A percentile compares a stretch with the other conserved stretches of the same genome.
phyloP scores from a whole-genome alignment of 1,284 basidiomycete genomes.

The Tremellales sp. region DNA sequence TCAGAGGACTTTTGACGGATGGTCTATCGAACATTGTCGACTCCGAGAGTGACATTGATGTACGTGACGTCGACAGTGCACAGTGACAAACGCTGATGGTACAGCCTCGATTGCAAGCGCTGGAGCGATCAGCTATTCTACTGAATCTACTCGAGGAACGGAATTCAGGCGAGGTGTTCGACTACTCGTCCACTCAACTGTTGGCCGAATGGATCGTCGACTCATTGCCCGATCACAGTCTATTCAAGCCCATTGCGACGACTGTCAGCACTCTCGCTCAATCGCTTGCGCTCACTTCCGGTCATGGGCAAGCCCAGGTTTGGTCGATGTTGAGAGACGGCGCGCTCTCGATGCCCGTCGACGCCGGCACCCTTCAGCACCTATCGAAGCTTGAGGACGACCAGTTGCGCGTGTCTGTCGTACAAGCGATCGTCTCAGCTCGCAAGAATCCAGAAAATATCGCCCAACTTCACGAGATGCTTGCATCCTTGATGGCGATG shows the following conservation, averaged over 20 bases:
- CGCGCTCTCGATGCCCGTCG: no score
- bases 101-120: neutral
- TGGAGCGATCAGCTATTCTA: constrained; percentile 17
- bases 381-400: no score
- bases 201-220: constrained; percentile 38
- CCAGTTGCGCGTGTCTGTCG: no score
- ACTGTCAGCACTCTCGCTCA: constrained; percentile 18
- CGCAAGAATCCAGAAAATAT: no score
- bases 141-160: constrained; percentile 36
- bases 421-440: no score
- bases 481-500: no score
- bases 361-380: no score
- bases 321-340: constrained; percentile 47
- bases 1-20: constrained; percentile 18
- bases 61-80: no score
- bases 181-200: constrained; percentile 51
- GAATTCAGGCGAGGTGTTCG: constrained; percentile 26
- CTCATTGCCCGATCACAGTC: constrained; percentile 9
- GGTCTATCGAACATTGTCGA: constrained; percentile 7
- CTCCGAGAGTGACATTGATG: neutral
- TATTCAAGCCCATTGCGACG: no score
- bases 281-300: constrained; percentile 41
- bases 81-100: neutral
- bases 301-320: constrained; percentile 48
- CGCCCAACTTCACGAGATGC: no score